Evolutionary conservation across 2,329 filamentous ascomycete genomes (phyloP), one percentile per base, ranked within the genome.

Genomic region (Intubia oerlemansii): DNA sequence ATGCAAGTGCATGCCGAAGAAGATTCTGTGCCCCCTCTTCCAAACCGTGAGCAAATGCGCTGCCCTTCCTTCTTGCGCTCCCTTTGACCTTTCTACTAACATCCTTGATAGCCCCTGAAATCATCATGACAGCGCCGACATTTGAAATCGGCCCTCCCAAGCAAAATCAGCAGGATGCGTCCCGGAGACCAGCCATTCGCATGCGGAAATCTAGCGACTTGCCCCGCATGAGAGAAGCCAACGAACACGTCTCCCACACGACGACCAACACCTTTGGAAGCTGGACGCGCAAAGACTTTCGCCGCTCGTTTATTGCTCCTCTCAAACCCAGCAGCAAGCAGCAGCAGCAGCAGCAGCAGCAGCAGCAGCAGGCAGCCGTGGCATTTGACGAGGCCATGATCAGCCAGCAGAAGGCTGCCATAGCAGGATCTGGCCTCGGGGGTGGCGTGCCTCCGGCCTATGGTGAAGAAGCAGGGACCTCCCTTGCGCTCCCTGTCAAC

Each of bases 41-140:
- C 56, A 45, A 63, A 53, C 51, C 62, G 57, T 69, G 66, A n/a
- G n/a, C n/a, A n/a, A n/a, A n/a, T n/a, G n/a, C n/a, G n/a, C n/a
- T n/a, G n/a, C n/a, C n/a, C n/a, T n/a, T n/a, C n/a, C n/a, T n/a
- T n/a, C n/a, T n/a, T n/a, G n/a, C n/a, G n/a, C n/a, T n/a, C n/a
- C n/a, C n/a, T n/a, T n/a, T n/a, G n/a, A n/a, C n/a, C n/a, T n/a
- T n/a, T n/a, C n/a, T n/a, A n/a, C n/a, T n/a, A n/a, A n/a, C n/a
- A n/a, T n/a, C n/a, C 13, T 16, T 30, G 39, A 25, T 41, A 73
- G 67, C 67, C 36, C 67, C 68, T 27, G 58, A 66, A 39, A 95
- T 95, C 45, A 88, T 95, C 48, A 92, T 78, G 28, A 95, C 85
- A 9, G 79, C 84, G 11, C 84, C 88, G 8, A 88, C 82, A 7